Base-by-base conservation (phyloP, 495 filamentous ascomycete genomes). In the Podospora pseudocomata region DNA sequence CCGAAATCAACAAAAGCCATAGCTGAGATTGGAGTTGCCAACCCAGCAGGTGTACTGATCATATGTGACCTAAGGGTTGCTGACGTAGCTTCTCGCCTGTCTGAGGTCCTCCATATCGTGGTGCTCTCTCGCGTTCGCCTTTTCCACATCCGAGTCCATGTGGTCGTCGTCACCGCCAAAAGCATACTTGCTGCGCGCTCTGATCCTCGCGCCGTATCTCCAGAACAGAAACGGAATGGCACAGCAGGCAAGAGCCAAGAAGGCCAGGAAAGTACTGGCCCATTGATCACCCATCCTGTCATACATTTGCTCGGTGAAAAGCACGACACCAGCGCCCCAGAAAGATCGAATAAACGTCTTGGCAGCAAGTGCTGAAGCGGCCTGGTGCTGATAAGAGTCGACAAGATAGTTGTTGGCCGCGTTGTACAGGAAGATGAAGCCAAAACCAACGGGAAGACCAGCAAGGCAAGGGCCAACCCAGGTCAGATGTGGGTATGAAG, bases 341-440 rank as follows among this genome's bases (percentile, higher is more conserved):
- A 93, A 89, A 9, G 86, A 89, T 6, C 92, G 86, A 57, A 95
- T 80, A 73, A 86, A 93, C 0, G 91, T 94, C 79, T 94, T 94
- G 60, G 91, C 91, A 2, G 91, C 91, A n/a, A 94, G 85, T 0
- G 91, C 91, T 5, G 88, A 91, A 0, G 92, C 91, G n/a, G 92
- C 92, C 79, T 92, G 90, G 75, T 92, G 88, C 75, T 92, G 90
- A 78, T 94, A 94, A 0, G 90, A 89, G 77, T 95, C 92, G 65
- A 95, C 91, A 72, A 84, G 69, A 75, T 93, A 93, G 80, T 94
- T 93, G 79, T 92, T 93, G 62, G 91, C 91, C 9, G 89, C 83
- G 80, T 93, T 94, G 79, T 94, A 94, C 26, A 94, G 79, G 80
- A 93, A 92, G 74, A 94, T 92, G 76, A 95, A 92, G 27, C 91